Evolutionary conservation across 2,329 filamentous ascomycete species (phyloP).

Genomic region (Fusarium buharicum): DNA sequence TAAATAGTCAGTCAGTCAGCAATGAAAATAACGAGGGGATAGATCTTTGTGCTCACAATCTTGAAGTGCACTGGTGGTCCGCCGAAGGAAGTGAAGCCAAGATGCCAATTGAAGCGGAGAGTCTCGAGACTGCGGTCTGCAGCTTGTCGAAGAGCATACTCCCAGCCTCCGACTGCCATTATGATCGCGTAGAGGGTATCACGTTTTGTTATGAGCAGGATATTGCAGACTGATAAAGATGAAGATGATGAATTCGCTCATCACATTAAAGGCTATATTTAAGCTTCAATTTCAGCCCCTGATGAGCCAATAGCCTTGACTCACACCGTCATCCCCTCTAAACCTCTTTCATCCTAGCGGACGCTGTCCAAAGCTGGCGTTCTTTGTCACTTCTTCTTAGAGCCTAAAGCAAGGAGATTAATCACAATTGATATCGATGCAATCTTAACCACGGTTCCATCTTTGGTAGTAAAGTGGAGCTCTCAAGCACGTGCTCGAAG

Average conservation of each 20-base stretch:
- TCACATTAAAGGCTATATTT: background rate
- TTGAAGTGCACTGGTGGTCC: conserved; percentile 36
- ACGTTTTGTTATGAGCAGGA: fast-evolving
- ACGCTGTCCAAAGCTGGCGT: too few species aligned
- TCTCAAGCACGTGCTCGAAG: background rate
- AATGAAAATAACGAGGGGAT: background rate
- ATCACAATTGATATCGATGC: too few species aligned
- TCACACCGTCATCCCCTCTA: conserved; percentile 14
- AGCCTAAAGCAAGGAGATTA: too few species aligned
- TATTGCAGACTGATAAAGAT: too few species aligned
- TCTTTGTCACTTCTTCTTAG: too few species aligned
- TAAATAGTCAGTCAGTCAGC: fast-evolving
- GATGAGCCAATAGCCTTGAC: background rate
- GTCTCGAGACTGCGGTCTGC: conserved; percentile 13
- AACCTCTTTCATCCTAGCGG: background rate
- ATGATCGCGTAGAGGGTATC: fast-evolving
- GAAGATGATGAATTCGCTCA: background rate
- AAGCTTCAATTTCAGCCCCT: background rate
- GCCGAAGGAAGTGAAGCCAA: conserved; percentile 25
- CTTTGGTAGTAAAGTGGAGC: background rate
- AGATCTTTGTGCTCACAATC: background rate
- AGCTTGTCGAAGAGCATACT: background rate
- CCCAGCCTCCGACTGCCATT: conserved; percentile 15
- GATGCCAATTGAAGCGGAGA: conserved; percentile 26
- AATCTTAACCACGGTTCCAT: background rate